Evolutionary conservation across 1,139 yeast genomes (phyloP).

Genomic region (Pichia sp.): DNA sequence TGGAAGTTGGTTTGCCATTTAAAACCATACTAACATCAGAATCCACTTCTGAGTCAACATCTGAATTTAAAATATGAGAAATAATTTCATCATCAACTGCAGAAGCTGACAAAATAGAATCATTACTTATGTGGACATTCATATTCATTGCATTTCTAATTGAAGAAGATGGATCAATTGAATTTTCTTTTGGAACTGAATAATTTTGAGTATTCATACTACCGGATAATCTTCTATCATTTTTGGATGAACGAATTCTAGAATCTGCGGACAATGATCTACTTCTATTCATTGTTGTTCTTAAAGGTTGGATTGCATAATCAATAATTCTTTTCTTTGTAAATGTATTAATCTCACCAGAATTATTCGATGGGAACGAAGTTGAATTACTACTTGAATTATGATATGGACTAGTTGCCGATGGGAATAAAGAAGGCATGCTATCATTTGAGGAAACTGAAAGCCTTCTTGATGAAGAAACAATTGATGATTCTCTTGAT

Average conservation of each 20-base stretch:
- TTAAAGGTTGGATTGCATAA: slow-evolving; percentile 10
- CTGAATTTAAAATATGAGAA: slow-evolving; percentile 11
- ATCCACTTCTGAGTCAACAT: slow-evolving; percentile 10
- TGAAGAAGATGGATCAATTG: slow-evolving; percentile 2
- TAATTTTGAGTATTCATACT: no score
- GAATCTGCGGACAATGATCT: slow-evolving; percentile 18
- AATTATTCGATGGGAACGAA: no score
- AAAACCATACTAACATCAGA: slow-evolving; percentile 4
- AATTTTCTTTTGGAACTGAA: slow-evolving; percentile 5
- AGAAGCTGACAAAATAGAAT: no score
- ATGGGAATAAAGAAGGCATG: slow-evolving; percentile 22
- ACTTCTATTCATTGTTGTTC: slow-evolving; percentile 11
- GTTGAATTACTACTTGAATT: background rate
- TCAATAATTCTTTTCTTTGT: slow-evolving; percentile 14
- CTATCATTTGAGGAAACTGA: slow-evolving; percentile 24
- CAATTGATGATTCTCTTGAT: slow-evolving; percentile 25
- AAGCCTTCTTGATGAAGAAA: slow-evolving; percentile 23
- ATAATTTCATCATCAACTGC: slow-evolving; percentile 7
- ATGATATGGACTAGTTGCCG: slow-evolving; percentile 18
- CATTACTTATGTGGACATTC: background rate
- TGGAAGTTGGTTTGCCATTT: background rate
- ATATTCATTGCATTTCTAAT: background rate
- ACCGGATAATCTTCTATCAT: slow-evolving; percentile 11
- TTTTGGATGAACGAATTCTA: slow-evolving; percentile 10
- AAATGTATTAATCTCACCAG: slow-evolving; percentile 1